Evolutionary conservation across 805 yeast genomes (phyloP).

Genomic region (Yarrowia divulgata): DNA sequence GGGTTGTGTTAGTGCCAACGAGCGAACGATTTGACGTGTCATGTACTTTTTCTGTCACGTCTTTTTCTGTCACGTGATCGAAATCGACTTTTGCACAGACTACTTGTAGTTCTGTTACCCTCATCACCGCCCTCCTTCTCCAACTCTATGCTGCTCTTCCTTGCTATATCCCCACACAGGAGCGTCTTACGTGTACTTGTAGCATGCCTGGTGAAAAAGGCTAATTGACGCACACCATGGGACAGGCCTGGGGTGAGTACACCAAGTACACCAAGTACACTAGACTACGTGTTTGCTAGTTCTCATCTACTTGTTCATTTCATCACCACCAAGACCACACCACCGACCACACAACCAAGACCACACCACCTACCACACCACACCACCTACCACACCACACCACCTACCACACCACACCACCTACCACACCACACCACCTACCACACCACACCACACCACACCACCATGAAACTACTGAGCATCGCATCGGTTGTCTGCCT

Average conservation of each 20-base stretch:
- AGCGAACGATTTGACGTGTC: too few relatives aligned
- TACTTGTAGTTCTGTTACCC: too few relatives aligned
- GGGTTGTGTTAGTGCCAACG: not conserved
- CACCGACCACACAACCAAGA: too few relatives aligned
- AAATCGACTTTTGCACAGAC: too few relatives aligned
- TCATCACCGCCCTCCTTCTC: not conserved
- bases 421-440: not conserved
- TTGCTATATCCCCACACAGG: not conserved
- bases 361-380: too few relatives aligned
- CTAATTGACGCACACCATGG: conserved; percentile 9
- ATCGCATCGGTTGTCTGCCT: not conserved
- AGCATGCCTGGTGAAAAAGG: not conserved
- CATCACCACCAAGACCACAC: too few relatives aligned
- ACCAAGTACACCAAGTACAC: too few relatives aligned
- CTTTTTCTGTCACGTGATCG: too few relatives aligned
- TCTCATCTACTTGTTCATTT: too few relatives aligned
- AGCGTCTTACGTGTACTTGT: not conserved
- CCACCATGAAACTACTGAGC: not conserved
- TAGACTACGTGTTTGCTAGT: not conserved
- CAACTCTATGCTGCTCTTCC: not conserved
- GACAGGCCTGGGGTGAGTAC: not conserved
- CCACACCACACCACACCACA: too few relatives aligned
- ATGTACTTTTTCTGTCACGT: too few relatives aligned
- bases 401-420: not conserved
- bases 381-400: not conserved